Percentiles rank a stretch among this genome's conserved stretches.
phyloP scores from a whole-genome alignment of 1,284 basidiomycete species.

The Trichosporon ovoides region DNA sequence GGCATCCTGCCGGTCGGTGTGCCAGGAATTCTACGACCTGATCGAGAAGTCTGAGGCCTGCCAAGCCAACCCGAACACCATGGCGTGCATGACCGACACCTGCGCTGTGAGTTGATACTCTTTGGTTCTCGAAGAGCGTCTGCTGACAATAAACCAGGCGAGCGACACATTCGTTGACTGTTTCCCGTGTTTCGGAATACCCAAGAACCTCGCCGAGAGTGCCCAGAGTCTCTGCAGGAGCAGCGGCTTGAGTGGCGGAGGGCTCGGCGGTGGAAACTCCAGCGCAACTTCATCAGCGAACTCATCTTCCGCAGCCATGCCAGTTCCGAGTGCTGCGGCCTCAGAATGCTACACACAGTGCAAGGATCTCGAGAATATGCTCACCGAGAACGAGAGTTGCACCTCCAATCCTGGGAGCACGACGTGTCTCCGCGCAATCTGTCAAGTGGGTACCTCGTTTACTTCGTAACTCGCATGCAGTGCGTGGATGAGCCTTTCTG shows the following conservation, averaged over 20 bases:
- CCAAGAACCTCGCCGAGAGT: not conserved
- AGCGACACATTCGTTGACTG: not conserved
- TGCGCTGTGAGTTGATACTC: not conserved
- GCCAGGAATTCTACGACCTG: not conserved
- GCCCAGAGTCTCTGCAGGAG: not conserved
- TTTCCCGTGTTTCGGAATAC: not conserved
- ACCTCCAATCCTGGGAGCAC: no score
- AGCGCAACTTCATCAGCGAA: no score
- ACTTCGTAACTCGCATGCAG: no score
- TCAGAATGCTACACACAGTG: no score
- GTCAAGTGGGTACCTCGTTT: no score
- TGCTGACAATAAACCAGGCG: not conserved
- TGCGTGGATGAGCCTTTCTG: no score
- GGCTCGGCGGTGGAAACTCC: no score
- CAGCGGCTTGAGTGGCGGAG: not conserved
- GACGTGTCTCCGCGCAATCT: no score
- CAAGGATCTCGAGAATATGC: no score
- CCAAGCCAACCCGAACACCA: not conserved
- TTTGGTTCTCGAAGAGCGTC: not conserved
- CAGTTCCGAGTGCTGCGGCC: no score
- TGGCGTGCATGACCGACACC: not conserved
- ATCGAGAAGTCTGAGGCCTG: not conserved
- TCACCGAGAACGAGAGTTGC: no score
- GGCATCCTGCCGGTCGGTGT: not conserved
- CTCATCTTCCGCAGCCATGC: no score